Conservation (phyloP, 805 yeast species). For the Teunomyces panamensis region DNA sequence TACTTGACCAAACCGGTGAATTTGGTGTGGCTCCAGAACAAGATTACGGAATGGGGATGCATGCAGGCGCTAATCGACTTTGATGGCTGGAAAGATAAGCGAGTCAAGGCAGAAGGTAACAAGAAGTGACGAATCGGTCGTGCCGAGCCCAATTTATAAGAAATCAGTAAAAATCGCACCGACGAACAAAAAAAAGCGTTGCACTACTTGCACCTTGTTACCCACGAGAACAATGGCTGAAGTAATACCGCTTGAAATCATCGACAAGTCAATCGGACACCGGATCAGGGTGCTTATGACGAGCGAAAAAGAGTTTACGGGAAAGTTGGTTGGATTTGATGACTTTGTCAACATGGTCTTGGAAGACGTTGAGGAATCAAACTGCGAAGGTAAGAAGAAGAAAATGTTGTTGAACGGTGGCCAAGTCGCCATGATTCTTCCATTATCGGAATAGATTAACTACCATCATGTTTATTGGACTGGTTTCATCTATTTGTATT, state of each 20-base stretch:
- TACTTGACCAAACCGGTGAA: slow-evolving; percentile 95
- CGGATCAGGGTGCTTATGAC: slow-evolving; percentile 69
- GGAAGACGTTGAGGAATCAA: slow-evolving; percentile 69
- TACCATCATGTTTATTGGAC: background rate
- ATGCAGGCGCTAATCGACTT: slow-evolving; percentile 97
- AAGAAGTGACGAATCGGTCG: background rate
- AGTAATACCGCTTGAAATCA: slow-evolving; percentile 74
- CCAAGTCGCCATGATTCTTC: slow-evolving; percentile 60
- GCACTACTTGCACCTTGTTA: no score
- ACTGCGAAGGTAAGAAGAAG: slow-evolving; percentile 44
- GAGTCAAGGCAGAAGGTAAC: background rate
- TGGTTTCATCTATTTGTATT: background rate
- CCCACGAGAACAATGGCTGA: background rate
- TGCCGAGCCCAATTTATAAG: background rate
- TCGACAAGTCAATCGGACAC: slow-evolving; percentile 84
- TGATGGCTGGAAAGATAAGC: slow-evolving; percentile 72
- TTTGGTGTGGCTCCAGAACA: slow-evolving; percentile 87
- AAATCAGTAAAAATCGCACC: background rate
- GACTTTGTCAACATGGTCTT: slow-evolving; percentile 92
- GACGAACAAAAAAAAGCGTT: no score
- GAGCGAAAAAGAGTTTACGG: slow-evolving; percentile 73
- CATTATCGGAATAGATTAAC: background rate
- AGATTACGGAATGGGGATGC: slow-evolving; percentile 97
- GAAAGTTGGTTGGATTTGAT: slow-evolving; percentile 88
- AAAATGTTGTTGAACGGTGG: slow-evolving; percentile 71